phyloP scores from a whole-genome alignment of 345 rosid genomes.

The Combretum micranthum region DNA sequence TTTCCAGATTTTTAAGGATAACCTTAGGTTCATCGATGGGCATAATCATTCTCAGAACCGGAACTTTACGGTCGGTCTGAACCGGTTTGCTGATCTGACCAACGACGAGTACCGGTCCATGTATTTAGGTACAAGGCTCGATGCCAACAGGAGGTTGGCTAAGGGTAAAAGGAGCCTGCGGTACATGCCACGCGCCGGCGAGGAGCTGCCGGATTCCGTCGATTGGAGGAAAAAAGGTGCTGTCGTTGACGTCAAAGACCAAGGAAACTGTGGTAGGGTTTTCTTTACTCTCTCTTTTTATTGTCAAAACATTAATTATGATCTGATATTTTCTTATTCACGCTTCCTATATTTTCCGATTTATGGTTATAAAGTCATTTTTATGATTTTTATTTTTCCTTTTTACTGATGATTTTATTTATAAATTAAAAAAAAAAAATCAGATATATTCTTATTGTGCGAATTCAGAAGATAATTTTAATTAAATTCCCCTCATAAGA shows the following conservation, averaged over 20 bases:
- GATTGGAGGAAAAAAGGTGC: conserved; percentile 89
- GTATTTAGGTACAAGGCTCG: conserved; percentile 49
- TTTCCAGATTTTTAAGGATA: conserved; percentile 74
- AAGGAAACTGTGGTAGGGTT: conserved; percentile 71
- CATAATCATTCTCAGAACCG: conserved; percentile 57
- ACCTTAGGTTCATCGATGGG: conserved; percentile 71
- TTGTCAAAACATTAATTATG: too few species aligned
- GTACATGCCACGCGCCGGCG: conserved; percentile 51
- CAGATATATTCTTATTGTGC: too few species aligned
- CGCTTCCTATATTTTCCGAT: not conserved
- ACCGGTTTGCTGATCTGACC: conserved; percentile 84
- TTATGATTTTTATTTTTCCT: too few species aligned
- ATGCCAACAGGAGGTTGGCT: conserved; percentile 20
- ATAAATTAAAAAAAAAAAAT: too few species aligned
- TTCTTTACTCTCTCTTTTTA: not conserved
- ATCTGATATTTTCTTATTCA: not conserved
- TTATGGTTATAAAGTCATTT: too few species aligned
- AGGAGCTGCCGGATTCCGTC: conserved; percentile 54
- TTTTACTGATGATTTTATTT: too few species aligned
- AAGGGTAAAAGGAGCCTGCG: conserved; percentile 37
- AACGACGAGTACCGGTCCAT: conserved; percentile 83
- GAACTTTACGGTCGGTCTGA: conserved; percentile 61
- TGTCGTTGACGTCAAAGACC: conserved; percentile 73
- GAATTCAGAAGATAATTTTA: too few species aligned
- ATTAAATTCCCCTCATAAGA: too few species aligned